These are phyloP conservation scores for Claviceps digitariae DNA, from an alignment of 2,329 filamentous ascomycete species.

Conservation along the genomic window DNA sequence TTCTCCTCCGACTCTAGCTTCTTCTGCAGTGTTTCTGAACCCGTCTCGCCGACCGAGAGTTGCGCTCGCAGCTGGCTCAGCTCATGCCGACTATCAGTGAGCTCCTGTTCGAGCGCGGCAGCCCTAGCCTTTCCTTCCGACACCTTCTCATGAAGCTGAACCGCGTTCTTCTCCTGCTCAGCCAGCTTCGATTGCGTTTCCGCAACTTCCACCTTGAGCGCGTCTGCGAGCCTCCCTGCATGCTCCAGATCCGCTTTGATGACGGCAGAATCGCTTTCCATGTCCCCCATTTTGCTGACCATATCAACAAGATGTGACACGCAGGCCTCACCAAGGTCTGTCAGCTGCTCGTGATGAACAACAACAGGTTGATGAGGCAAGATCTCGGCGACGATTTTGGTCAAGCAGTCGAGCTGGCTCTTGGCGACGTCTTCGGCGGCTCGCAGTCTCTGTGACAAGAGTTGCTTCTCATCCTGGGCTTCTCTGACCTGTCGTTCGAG, in stretches of 20 bases:
- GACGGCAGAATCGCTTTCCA: constrained; percentile 45
- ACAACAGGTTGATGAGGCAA: constrained; percentile 30
- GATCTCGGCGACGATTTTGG: constrained; percentile 45
- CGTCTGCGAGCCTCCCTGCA: constrained; percentile 38
- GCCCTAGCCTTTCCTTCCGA: constrained; percentile 40
- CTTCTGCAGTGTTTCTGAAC: constrained; percentile 64
- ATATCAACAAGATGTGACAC: constrained; percentile 43
- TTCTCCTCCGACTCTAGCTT: constrained; percentile 63
- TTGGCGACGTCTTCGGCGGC: constrained; percentile 37
- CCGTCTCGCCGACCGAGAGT: constrained; percentile 71
- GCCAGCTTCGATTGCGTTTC: constrained; percentile 38
- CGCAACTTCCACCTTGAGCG: constrained; percentile 45
- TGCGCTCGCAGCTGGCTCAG: constrained; percentile 54
- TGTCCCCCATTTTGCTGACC: constrained; percentile 43
- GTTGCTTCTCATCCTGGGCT: constrained; percentile 39
- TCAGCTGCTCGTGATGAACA: constrained; percentile 42
- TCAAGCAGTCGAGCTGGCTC: constrained; percentile 39
- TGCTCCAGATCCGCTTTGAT: constrained; percentile 51
- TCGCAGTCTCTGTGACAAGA: constrained; percentile 35
- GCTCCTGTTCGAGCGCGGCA: constrained; percentile 39
- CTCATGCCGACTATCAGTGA: constrained; percentile 54
- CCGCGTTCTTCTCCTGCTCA: constrained; percentile 35
- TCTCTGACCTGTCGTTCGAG: constrained; percentile 43
- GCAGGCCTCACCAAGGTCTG: constrained; percentile 46
- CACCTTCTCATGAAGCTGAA: constrained; percentile 40